phyloP scores from a whole-genome alignment of 257 asterid species.

The Plectranthus barbatus region DNA sequence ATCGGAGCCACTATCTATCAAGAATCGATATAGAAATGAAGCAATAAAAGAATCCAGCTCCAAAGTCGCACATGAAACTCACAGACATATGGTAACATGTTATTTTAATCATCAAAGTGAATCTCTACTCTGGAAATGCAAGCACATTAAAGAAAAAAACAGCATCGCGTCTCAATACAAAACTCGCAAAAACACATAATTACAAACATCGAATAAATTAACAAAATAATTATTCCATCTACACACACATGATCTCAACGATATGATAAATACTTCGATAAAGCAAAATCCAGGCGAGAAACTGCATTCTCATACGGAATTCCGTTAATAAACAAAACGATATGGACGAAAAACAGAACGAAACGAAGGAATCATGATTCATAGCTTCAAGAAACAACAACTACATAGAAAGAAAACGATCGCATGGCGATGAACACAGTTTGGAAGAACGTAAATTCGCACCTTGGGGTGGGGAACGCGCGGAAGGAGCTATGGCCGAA shows the following conservation, averaged over 20 bases:
- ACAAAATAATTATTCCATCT: not conserved
- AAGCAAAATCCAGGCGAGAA: not conserved
- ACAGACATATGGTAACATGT: not conserved
- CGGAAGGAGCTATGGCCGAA: constrained; percentile 4
- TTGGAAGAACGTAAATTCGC: not conserved
- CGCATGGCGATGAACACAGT: constrained; percentile 9
- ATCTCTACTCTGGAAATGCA: not conserved
- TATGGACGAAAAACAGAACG: not conserved
- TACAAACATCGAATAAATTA: not conserved
- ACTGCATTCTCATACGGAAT: constrained; percentile 9
- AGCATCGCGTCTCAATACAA: not conserved
- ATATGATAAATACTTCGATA: not conserved
- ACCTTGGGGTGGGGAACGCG: constrained; percentile 13
- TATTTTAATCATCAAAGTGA: not conserved
- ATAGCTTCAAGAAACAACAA: not conserved
- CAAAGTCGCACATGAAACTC: not conserved
- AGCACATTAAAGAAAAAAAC: not conserved
- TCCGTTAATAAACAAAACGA: not conserved
- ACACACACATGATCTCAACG: not conserved
- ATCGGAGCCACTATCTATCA: not conserved
- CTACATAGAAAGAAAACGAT: not conserved
- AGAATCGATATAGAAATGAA: not conserved
- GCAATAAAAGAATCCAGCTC: not conserved
- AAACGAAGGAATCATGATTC: not conserved
- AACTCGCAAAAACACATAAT: not conserved